Base-by-base conservation (phyloP, 768 basidiomycete genomes). In the Lentinula lateritia region DNA sequence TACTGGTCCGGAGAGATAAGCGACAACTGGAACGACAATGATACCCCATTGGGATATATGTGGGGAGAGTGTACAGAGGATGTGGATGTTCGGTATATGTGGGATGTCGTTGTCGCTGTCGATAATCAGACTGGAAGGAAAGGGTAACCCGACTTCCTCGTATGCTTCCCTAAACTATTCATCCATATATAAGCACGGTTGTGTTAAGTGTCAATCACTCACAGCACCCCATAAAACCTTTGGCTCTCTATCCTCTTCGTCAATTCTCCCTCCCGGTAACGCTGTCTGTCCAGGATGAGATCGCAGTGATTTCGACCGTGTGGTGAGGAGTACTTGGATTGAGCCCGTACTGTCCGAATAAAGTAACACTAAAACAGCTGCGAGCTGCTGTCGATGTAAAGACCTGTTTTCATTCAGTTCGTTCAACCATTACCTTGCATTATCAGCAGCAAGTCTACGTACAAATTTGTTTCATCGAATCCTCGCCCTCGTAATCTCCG, bases 271-370 rank as follows among this genome's bases (percentile, higher is more conserved):
- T 15, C 93, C 93, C 0, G 93, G 93, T 0, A 94, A 71, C 1
- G 92, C 92, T 3, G 90, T 92, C 69, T 93, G 87, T 16, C 89
- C 91, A 3, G 90, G 86, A 71, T 93, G 90, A 0, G 87, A 83
- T 34, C 90, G 77, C 10, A 93, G 77, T 2, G 75, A 69, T 71
- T 90, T 93, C 5, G 93, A 91, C 9, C 94, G 83, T 3, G 94
- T 96, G 1, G 94, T 96, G 58, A 96, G 75, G 20, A 95, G 76
- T 5, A 95, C 92, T 12, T 87, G 83, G 6, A 95, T 73, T 72
- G 74, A 39, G 13, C 6, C 38, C 38, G 38, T 39, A 6, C 38
- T 39, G 3, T 28, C 28, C 70, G 95, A 89, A 64, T 86, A 95
- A 1, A 96, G 74, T 10, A 93, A 76, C 1, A 95, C 84, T 2